These are phyloP conservation scores for Phytophthora cryptogea DNA, from an alignment of 352 stramenopile species.

Conservation along the genomic window DNA sequence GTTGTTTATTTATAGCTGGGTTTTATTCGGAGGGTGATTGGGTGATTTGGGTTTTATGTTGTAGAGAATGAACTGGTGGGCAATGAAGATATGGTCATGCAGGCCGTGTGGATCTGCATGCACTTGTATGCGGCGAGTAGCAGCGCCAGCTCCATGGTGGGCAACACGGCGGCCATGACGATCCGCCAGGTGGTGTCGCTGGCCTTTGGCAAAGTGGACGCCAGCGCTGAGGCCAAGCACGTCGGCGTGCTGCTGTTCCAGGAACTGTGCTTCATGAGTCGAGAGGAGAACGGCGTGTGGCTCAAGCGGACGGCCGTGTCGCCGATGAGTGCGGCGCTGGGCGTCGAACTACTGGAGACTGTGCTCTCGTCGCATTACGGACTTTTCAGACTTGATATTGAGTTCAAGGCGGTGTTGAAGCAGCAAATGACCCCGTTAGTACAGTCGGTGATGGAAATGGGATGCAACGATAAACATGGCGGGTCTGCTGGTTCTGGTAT, in stretches of 20 bases:
- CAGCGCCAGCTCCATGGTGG: constrained; percentile 76
- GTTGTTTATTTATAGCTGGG: not conserved
- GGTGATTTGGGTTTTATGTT: constrained; percentile 14
- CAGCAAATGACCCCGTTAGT: constrained; percentile 80
- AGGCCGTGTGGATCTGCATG: constrained; percentile 89
- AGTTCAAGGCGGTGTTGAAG: constrained; percentile 82
- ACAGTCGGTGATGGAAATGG: constrained; percentile 72
- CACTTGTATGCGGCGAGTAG: constrained; percentile 78
- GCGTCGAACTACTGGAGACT: constrained; percentile 81
- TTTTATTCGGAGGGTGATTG: constrained; percentile 6
- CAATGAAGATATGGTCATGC: constrained; percentile 87
- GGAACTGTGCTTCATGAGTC: constrained; percentile 86
- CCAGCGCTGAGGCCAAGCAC: constrained; percentile 69
- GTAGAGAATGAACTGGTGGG: constrained; percentile 59
- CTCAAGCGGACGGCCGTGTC: constrained; percentile 82
- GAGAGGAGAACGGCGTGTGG: constrained; percentile 83
- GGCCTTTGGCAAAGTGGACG: constrained; percentile 82
- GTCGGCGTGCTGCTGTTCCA: constrained; percentile 87
- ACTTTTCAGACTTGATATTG: constrained; percentile 71
- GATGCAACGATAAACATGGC: constrained; percentile 53
- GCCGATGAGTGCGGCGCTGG: constrained; percentile 75
- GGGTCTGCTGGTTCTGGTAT: constrained; percentile 39
- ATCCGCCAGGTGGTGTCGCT: constrained; percentile 88
- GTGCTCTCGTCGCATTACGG: constrained; percentile 63
- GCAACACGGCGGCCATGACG: constrained; percentile 88